Evolutionary conservation across 2,329 filamentous ascomycete genomes (phyloP), one percentile per base, ranked within the genome.

Genomic region (Apiospora sp.): DNA sequence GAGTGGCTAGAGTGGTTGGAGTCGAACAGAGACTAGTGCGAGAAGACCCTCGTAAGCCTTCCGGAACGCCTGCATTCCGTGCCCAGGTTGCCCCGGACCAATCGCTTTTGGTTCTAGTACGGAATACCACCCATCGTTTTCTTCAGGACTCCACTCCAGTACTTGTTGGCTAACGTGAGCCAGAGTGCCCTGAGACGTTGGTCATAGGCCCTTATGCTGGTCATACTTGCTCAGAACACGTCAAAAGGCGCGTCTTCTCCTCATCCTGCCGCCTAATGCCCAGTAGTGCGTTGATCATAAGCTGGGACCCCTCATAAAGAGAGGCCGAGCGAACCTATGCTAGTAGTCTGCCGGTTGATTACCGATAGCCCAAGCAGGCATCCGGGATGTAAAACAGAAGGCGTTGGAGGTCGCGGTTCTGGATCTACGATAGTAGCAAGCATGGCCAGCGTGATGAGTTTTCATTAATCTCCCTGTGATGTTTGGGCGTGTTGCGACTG

Each of bases 11-110:
- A n/a, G 37, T n/a, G 30, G 34, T 64, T 41, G 34, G n/a, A n/a
- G 34, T 41, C n/a, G 58, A 41, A n/a, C 22, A 41, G 58, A 64
- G 58, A 41, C 58, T 64, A 64, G n/a, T 64, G 58, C 34, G 34
- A 19, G 19, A 64, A 64, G 58, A 61, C 30, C 54, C 58, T n/a
- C 34, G 58, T 41, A 64, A 64, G 34, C 58, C 58, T 64, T 12
- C 58, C 58, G 58, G 58, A 41, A 64, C 10, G 19, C 34, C 3
- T n/a, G 34, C 58, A 2, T 64, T 64, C 58, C 58, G 58, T 41
- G 58, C 58, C 58, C 58, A 64, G 37, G 37, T 22, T 34, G 30
- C 30, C 58, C 37, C 58, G 8, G 19, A 19, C 58, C 58, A 64
- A 64, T 41, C 58, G n/a, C 14, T 64, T 37, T 64, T n/a, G 19